phyloP scores from a whole-genome alignment of 1,139 yeast species.

The Casaregolazyma suthepensis region DNA sequence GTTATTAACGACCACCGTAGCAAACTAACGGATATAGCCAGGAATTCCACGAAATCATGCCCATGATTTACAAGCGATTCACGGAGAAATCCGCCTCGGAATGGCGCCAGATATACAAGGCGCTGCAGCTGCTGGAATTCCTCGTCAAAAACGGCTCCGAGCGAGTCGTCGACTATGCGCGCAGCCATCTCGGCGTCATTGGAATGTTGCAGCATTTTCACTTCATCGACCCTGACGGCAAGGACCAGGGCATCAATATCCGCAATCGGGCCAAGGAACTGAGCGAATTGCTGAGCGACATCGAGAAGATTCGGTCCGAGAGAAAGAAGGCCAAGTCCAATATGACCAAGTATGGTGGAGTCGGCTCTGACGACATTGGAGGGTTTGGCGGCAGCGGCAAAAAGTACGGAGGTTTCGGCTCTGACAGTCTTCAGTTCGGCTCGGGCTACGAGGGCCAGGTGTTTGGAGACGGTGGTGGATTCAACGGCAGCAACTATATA shows the following conservation, averaged over 20 bases:
- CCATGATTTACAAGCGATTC: constrained; percentile 53
- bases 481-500: constrained; percentile 38
- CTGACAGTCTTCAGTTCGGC: constrained; percentile 30
- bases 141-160: constrained; percentile 90
- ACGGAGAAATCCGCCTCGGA: constrained; percentile 94
- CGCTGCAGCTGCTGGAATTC: constrained; percentile 85
- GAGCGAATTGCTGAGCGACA: constrained; percentile 67
- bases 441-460: constrained; percentile 44
- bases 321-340: constrained; percentile 66
- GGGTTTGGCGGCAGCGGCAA: constrained; percentile 33
- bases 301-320: constrained; percentile 68
- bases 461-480: constrained; percentile 78
- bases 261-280: constrained; percentile 84
- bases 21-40: constrained; percentile 1
- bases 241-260: constrained; percentile 95
- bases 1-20: not conserved
- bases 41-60: constrained; percentile 43
- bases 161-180: constrained; percentile 88
- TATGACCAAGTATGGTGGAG: constrained; percentile 50
- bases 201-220: constrained; percentile 92
- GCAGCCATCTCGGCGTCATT: constrained; percentile 74
- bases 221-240: constrained; percentile 87
- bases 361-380: constrained; percentile 41
- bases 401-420: constrained; percentile 37
- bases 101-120: constrained; percentile 97